phyloP scores from a whole-genome alignment of 352 stramenopile genomes.

The Peronospora belbahrii region DNA sequence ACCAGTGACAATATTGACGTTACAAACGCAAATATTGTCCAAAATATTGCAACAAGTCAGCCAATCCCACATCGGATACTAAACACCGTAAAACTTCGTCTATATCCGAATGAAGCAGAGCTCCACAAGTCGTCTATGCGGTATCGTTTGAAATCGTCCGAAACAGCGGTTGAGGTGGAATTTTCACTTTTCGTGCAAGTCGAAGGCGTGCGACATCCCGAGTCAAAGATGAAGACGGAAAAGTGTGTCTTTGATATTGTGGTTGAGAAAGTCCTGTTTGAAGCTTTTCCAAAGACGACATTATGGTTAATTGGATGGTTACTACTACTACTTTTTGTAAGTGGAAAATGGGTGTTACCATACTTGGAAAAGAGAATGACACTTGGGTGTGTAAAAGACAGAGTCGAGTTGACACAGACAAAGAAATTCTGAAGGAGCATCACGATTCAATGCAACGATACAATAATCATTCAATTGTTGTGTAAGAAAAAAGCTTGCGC shows the following conservation, averaged over 20 bases:
- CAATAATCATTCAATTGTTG: too few relatives aligned
- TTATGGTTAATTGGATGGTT: slow-evolving; percentile 53
- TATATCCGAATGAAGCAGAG: slow-evolving; percentile 35
- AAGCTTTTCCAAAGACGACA: slow-evolving; percentile 43
- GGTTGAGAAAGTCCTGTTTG: slow-evolving; percentile 58
- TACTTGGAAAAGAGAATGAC: slow-evolving; percentile 47
- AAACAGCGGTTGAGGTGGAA: slow-evolving; percentile 24
- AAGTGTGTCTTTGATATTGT: slow-evolving; percentile 68
- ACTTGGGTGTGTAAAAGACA: slow-evolving; percentile 35
- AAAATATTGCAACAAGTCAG: slow-evolving; percentile 12
- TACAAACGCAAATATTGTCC: slow-evolving; percentile 10
- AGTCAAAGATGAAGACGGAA: slow-evolving; percentile 20
- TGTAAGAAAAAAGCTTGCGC: too few relatives aligned
- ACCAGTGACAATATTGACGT: slow-evolving; percentile 9
- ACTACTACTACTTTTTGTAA: slow-evolving; percentile 30
- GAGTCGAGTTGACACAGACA: slow-evolving; percentile 2
- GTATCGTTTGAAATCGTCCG: slow-evolving; percentile 26
- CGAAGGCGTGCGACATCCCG: slow-evolving; percentile 42
- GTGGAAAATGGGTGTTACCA: slow-evolving; percentile 32
- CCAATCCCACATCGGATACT: slow-evolving; percentile 29
- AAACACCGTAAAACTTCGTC: slow-evolving; percentile 63
- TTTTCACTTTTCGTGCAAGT: slow-evolving; percentile 39
- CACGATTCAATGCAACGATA: too few relatives aligned
- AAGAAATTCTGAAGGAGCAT: slow-evolving; percentile 33
- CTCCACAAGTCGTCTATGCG: slow-evolving; percentile 11